Conservation (phyloP, 495 filamentous ascomycete species). For the Staphylotrichum tortipilum region DNA sequence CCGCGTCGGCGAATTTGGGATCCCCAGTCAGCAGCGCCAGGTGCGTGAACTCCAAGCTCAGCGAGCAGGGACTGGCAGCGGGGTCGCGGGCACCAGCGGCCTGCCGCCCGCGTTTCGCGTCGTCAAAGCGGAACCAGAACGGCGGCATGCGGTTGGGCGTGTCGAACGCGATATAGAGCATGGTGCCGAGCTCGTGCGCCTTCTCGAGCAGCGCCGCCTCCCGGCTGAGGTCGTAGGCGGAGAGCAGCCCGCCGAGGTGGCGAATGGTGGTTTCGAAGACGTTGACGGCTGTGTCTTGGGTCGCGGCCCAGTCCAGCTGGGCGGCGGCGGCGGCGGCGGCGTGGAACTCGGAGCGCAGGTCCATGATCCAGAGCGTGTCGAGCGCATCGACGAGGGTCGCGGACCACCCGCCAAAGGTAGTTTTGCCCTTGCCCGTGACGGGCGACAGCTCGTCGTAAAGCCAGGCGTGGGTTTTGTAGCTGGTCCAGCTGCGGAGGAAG, state of each 20-base stretch:
- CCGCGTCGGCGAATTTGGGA: conserved; percentile 72
- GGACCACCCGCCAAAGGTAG: conserved; percentile 75
- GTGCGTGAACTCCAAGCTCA: conserved; percentile 79
- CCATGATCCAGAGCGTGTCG: conserved; percentile 91
- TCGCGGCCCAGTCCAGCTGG: conserved; percentile 71
- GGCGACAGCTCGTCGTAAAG: conserved; percentile 66
- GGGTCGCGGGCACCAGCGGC: conserved; percentile 16
- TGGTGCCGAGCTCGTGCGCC: conserved; percentile 68
- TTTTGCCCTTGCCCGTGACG: conserved; percentile 45
- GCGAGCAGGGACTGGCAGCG: conserved; percentile 66
- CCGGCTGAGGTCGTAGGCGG: conserved; percentile 64
- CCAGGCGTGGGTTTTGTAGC: conserved; percentile 69
- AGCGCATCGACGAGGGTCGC: conserved; percentile 79
- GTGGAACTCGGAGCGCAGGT: conserved; percentile 66
- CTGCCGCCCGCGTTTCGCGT: conserved; percentile 56
- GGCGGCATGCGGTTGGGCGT: conserved; percentile 83
- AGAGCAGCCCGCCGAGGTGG: conserved; percentile 68
- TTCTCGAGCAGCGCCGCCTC: conserved; percentile 58
- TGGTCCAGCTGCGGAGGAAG: conserved; percentile 62
- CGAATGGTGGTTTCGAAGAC: conserved; percentile 79
- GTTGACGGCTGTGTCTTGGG: conserved; percentile 40
- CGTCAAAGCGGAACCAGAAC: conserved; percentile 51
- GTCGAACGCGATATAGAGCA: conserved; percentile 78
- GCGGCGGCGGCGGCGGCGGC: conserved; percentile 58
- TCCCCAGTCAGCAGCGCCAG: conserved; percentile 76